Evolutionary conservation across 2,329 filamentous ascomycete species (phyloP).

Genomic region (Colletotrichum paranaense): DNA sequence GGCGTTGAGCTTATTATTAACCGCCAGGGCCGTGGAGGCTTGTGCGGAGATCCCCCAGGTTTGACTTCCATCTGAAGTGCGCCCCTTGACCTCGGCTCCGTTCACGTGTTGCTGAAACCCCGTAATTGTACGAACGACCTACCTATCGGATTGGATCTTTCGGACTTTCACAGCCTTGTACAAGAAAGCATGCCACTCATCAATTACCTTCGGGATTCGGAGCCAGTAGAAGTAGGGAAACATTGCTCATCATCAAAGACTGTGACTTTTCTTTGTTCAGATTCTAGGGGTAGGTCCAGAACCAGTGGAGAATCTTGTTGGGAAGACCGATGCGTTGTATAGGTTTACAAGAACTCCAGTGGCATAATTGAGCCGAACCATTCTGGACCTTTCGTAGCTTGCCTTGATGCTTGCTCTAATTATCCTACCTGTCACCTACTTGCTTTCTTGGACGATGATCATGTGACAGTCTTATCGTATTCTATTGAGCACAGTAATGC

Average conservation of each 20-base stretch:
- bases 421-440: no score
- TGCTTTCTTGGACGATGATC: no score
- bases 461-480: no score
- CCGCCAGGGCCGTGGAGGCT: neutral
- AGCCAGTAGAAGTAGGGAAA: neutral
- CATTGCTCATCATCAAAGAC: neutral
- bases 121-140: neutral
- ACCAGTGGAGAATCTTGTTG: no score
- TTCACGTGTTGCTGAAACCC: neutral
- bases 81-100: slow-evolving; percentile 3
- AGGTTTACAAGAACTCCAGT: no score
- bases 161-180: neutral
- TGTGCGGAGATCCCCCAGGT: neutral
- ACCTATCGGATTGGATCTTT: neutral
- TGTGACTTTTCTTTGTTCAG: neutral
- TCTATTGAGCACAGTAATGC: no score
- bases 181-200: neutral
- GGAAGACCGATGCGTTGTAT: no score
- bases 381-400: no score
- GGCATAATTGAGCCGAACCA: no score
- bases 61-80: slow-evolving; percentile 2
- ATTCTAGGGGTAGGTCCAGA: neutral
- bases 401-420: no score
- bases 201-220: neutral
- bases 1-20: neutral